Percentiles rank a stretch among this genome's conserved stretches.
Conservation (phyloP, 1,284 basidiomycete species). For the Fistulinella cinereoalba region DNA sequence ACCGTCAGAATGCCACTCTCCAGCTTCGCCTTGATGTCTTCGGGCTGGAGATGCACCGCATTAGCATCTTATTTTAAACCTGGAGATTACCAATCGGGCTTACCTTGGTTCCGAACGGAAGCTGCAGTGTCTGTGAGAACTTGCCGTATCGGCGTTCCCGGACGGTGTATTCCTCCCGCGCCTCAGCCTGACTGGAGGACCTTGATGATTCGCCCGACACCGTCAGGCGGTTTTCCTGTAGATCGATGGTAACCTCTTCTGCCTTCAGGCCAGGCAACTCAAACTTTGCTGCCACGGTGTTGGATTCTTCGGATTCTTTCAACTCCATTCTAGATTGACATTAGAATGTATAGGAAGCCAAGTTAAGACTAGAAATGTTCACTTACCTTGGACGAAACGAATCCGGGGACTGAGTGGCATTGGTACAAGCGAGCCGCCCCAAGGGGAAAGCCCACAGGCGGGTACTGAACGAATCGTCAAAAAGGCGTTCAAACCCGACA, state of each 20-base stretch:
- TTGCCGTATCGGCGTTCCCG: slow-evolving; percentile 30
- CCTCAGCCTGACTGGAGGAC: slow-evolving; percentile 25
- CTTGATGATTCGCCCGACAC: slow-evolving; percentile 35
- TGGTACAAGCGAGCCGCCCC: too few relatives aligned
- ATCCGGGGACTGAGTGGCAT: not conserved
- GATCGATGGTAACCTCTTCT: slow-evolving; percentile 39
- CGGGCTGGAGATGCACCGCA: slow-evolving; percentile 31
- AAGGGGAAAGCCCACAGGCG: not conserved
- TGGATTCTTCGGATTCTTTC: slow-evolving; percentile 17
- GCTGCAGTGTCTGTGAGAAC: not conserved
- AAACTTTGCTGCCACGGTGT: slow-evolving; percentile 38
- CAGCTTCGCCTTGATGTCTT: slow-evolving; percentile 18
- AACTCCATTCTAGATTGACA: not conserved
- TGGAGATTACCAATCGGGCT: not conserved
- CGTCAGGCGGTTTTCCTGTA: slow-evolving; percentile 37
- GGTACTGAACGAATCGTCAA: not conserved
- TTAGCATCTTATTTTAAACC: not conserved
- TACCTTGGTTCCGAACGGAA: not conserved
- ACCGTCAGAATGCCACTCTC: slow-evolving; percentile 40
- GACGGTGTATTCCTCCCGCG: slow-evolving; percentile 35
- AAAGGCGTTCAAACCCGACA: not conserved
- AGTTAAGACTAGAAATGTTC: not conserved
- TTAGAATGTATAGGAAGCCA: not conserved
- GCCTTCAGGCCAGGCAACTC: slow-evolving; percentile 43
- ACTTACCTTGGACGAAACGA: not conserved